A percentile compares a stretch with the other conserved stretches of the same genome.
Conservation (phyloP, 495 filamentous ascomycete genomes). For the Chaetomium tenue region DNA sequence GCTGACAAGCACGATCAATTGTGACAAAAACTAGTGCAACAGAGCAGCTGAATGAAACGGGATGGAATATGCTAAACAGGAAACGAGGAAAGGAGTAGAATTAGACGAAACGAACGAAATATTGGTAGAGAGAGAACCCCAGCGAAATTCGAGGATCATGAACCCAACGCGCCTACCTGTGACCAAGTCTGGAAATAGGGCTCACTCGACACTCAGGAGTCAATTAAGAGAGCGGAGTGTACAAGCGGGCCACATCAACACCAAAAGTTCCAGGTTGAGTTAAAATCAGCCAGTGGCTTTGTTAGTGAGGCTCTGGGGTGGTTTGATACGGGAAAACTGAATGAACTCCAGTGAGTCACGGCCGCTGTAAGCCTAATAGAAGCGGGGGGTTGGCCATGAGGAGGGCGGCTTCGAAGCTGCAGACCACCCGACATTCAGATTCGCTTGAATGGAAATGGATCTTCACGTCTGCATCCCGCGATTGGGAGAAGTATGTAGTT, state of each 20-base stretch:
- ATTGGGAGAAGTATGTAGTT: no score
- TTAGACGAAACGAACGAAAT: background rate
- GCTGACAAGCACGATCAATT: background rate
- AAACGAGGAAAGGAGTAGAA: background rate
- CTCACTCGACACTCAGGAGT: no score
- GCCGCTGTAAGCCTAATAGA: slow-evolving; percentile 2
- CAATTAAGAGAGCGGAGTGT: no score
- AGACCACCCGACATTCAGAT: background rate
- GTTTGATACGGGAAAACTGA: background rate
- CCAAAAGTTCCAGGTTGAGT: background rate
- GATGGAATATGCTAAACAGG: background rate
- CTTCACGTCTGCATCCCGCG: background rate
- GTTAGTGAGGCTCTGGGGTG: background rate
- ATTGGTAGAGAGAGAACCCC: no score
- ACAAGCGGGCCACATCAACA: no score
- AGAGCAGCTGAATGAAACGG: background rate
- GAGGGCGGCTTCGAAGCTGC: background rate
- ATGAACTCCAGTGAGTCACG: background rate
- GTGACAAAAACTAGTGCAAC: background rate
- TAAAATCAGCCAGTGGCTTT: background rate
- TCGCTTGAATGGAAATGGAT: background rate
- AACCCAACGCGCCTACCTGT: no score
- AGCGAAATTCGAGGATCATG: no score
- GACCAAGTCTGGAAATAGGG: no score
- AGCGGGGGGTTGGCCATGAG: background rate